A percentile compares a stretch with the other conserved stretches of the same genome.
Evolutionary conservation across 1,139 yeast species (phyloP).

Genomic region (Citeromyces hawaiiensis): DNA sequence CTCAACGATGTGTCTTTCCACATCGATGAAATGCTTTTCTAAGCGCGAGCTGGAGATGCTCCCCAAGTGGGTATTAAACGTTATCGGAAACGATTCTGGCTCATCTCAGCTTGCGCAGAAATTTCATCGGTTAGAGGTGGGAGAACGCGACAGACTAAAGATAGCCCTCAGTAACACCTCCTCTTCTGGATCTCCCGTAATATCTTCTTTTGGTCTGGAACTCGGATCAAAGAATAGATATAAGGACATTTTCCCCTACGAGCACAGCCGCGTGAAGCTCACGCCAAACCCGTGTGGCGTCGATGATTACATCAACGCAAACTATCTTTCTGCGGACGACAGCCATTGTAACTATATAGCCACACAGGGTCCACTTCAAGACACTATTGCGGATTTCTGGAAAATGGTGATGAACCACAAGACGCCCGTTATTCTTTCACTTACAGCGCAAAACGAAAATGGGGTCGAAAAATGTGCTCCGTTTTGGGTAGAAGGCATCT

Average conservation of each 20-base stretch:
- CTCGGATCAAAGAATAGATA: slow-evolving; percentile 41
- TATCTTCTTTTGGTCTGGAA: slow-evolving; percentile 29
- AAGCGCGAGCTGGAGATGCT: slow-evolving; percentile 9
- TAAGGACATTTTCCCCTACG: slow-evolving; percentile 40
- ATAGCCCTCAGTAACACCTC: slow-evolving; percentile 5
- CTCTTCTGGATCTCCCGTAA: slow-evolving; percentile 11
- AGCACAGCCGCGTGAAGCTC: slow-evolving; percentile 38
- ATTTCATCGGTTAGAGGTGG: slow-evolving; percentile 19
- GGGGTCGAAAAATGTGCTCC: slow-evolving; percentile 43
- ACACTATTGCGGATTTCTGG: slow-evolving; percentile 48
- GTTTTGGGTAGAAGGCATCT: slow-evolving; percentile 35
- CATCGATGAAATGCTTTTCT: slow-evolving; percentile 3
- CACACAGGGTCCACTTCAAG: slow-evolving; percentile 41
- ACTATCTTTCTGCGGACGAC: slow-evolving; percentile 17
- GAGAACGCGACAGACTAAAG: slow-evolving; percentile 19
- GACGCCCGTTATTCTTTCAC: slow-evolving; percentile 28
- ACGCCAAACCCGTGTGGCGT: slow-evolving; percentile 3
- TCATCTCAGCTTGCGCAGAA: slow-evolving; percentile 15
- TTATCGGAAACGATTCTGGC: slow-evolving; percentile 17
- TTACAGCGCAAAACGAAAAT: slow-evolving; percentile 39
- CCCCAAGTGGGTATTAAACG: slow-evolving; percentile 22
- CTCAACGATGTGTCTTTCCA: slow-evolving; percentile 14
- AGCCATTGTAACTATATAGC: slow-evolving; percentile 28
- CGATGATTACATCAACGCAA: slow-evolving; percentile 22
- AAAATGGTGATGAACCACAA: slow-evolving; percentile 29